Conservation (phyloP, 345 rosid genomes). For the Kandelia obovata region DNA sequence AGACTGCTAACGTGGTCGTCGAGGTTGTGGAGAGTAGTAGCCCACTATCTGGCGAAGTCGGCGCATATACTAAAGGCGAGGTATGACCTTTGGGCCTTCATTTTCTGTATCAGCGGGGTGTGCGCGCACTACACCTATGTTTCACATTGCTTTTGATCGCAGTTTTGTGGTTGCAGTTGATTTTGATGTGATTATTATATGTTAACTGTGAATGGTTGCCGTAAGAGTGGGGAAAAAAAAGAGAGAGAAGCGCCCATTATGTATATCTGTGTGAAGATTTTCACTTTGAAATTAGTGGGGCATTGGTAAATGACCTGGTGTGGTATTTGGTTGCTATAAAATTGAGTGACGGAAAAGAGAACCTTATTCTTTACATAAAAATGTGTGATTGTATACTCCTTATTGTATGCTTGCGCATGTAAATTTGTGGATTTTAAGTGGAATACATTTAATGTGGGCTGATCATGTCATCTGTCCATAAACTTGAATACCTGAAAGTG, state of each 20-base stretch:
- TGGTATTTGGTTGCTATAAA: constrained; percentile 4
- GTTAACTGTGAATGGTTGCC: too few species aligned
- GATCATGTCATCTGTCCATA: not conserved
- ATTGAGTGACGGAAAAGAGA: not conserved
- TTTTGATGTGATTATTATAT: too few species aligned
- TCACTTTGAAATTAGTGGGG: not conserved
- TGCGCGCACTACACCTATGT: too few species aligned
- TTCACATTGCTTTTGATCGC: too few species aligned
- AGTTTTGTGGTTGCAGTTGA: too few species aligned
- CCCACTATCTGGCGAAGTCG: constrained; percentile 64
- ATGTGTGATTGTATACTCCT: not conserved
- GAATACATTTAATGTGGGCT: not conserved
- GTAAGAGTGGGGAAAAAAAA: too few species aligned
- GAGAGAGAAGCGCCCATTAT: too few species aligned
- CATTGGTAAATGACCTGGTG: not conserved
- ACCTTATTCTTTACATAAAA: not conserved
- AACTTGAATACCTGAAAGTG: not conserved
- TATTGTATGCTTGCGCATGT: not conserved
- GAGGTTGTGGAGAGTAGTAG: constrained; percentile 60
- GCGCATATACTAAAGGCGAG: constrained; percentile 70
- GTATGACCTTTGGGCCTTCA: constrained; percentile 26
- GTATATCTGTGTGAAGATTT: too few species aligned
- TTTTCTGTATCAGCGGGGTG: not conserved
- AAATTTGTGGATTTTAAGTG: not conserved
- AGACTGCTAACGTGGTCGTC: constrained; percentile 68